Evolutionary conservation across 495 filamentous ascomycete genomes (phyloP).

Genomic region (Glutinoglossum americanum): DNA sequence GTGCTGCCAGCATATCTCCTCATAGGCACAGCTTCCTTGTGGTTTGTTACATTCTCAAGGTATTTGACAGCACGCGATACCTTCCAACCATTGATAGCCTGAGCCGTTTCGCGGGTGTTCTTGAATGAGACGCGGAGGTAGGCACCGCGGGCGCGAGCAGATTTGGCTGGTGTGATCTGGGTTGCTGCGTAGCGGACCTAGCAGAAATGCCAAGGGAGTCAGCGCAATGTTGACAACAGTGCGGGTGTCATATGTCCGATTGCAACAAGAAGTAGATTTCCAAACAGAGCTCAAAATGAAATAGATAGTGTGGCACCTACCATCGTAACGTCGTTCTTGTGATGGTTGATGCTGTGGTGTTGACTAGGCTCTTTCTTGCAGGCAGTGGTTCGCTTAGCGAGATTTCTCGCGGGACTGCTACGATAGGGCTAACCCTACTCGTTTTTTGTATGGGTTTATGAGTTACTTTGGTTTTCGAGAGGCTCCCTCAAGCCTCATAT

Average conservation of each 20-base stretch:
- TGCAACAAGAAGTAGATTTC: no score
- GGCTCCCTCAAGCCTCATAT: neutral
- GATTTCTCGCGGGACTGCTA: neutral
- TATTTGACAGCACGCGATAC: slow-evolving; percentile 78
- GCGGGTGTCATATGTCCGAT: no score
- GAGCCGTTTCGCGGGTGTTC: slow-evolving; percentile 98
- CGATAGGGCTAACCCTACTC: neutral
- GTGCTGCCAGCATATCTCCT: slow-evolving; percentile 85
- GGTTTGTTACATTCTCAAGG: slow-evolving; percentile 88
- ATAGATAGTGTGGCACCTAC: neutral
- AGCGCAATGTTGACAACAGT: neutral
- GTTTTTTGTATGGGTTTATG: neutral
- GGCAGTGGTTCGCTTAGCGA: neutral
- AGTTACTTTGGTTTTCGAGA: neutral
- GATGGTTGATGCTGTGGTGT: neutral
- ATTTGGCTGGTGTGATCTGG: neutral
- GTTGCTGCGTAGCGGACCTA: neutral
- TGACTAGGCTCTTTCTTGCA: neutral
- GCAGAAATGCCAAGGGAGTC: neutral
- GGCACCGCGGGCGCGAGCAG: slow-evolving; percentile 16
- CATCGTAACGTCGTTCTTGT: neutral
- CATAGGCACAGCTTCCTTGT: slow-evolving; percentile 94
- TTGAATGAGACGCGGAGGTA: slow-evolving; percentile 99
- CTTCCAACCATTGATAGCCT: slow-evolving; percentile 99
- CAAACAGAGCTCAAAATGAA: no score